Conservation (phyloP, 2,329 filamentous ascomycete genomes). For the Seiridium cupressi region DNA sequence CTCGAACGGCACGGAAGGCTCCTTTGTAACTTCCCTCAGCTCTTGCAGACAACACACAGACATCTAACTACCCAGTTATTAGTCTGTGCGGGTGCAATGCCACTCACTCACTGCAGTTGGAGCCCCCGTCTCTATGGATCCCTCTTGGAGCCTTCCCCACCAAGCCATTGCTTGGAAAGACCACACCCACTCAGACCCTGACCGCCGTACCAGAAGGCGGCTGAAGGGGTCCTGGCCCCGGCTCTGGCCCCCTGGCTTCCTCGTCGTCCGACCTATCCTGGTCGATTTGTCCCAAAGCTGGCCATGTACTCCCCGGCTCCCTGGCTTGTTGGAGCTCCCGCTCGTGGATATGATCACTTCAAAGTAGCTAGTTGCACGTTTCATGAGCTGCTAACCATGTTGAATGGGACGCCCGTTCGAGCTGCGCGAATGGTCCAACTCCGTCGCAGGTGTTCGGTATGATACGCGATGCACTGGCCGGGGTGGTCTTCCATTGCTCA, state of each 20-base stretch:
- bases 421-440: constrained; percentile 20
- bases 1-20: neutral
- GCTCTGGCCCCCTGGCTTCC: constrained; percentile 19
- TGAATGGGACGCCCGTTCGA: constrained; percentile 9
- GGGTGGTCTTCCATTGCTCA: constrained; percentile 19
- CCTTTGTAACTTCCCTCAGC: constrained; percentile 3
- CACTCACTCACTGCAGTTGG: neutral
- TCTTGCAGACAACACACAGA: constrained; percentile 21
- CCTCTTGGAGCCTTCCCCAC: neutral
- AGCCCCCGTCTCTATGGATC: no score
- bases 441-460: constrained; percentile 27
- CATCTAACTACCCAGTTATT: neutral
- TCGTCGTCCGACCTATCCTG: constrained; percentile 23
- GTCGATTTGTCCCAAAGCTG: neutral
- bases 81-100: constrained; percentile 9
- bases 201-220: neutral
- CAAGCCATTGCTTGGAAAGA: neutral
- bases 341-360: constrained; percentile 19
- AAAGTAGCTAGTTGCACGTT: constrained; percentile 29
- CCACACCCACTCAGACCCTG: neutral
- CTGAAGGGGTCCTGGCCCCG: constrained; percentile 17
- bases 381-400: constrained; percentile 25
- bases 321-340: constrained; percentile 15
- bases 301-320: constrained; percentile 10
- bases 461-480: constrained; percentile 30